Conservation (phyloP, 768 basidiomycete genomes). For the Asterophora parasitica region DNA sequence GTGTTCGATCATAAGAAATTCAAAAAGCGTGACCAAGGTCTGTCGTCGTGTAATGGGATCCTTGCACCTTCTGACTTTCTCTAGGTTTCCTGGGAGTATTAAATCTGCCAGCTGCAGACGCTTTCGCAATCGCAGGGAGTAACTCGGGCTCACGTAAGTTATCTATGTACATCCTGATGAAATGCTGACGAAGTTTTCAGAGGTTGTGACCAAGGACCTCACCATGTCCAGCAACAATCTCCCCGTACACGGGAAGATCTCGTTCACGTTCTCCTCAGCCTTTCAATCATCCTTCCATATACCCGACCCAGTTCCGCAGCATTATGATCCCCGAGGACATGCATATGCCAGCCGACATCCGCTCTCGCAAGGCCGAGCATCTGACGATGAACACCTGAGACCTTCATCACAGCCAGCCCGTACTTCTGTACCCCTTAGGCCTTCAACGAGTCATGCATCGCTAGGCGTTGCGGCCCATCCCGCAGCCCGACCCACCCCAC, state of each 20-base stretch:
- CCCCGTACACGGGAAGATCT: constrained; percentile 78
- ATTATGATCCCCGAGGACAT: constrained; percentile 4
- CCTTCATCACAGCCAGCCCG: constrained; percentile 10
- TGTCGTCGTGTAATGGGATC: constrained; percentile 33
- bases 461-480: constrained; percentile 17
- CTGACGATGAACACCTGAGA: constrained; percentile 9
- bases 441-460: constrained; percentile 23
- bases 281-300: constrained; percentile 19
- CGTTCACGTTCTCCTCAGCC: constrained; percentile 53
- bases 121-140: constrained; percentile 42
- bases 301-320: constrained; percentile 4
- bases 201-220: constrained; percentile 71
- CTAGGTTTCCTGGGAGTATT: constrained; percentile 56
- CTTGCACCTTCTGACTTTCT: constrained; percentile 27
- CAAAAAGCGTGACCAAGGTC: constrained; percentile 79
- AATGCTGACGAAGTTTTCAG: constrained; percentile 31
- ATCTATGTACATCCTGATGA: constrained; percentile 13
- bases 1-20: constrained; percentile 90
- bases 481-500: constrained; percentile 11
- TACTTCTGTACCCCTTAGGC: constrained; percentile 19
- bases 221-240: constrained; percentile 71
- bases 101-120: constrained; percentile 51
- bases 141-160: constrained; percentile 32
- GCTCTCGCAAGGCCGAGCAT: constrained; percentile 3
- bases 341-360: constrained; percentile 10